A percentile compares a stretch with the other conserved stretches of the same genome.
These are phyloP conservation scores for Candida takata DNA, from an alignment of 805 yeast species.

Conservation along the genomic window DNA sequence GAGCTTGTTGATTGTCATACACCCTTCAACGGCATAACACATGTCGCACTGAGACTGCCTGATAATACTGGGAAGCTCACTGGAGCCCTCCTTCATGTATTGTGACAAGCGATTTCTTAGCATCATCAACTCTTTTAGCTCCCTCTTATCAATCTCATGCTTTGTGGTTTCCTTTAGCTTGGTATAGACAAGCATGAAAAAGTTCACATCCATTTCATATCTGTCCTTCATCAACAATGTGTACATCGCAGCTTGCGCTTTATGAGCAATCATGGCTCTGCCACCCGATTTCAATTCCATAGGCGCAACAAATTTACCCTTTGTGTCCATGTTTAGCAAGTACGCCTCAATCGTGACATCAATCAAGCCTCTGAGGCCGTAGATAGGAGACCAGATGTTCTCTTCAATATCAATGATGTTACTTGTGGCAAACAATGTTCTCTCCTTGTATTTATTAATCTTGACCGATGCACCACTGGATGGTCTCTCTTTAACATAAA, in stretches of 20 bases:
- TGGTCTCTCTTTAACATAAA: slow-evolving; percentile 33
- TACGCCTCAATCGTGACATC: slow-evolving; percentile 78
- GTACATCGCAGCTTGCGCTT: slow-evolving; percentile 82
- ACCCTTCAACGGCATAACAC: slow-evolving; percentile 49
- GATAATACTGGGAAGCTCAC: slow-evolving; percentile 47
- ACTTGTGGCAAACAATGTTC: slow-evolving; percentile 43
- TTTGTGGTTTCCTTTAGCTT: slow-evolving; percentile 47
- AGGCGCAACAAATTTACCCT: slow-evolving; percentile 56
- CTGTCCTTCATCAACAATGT: slow-evolving; percentile 73
- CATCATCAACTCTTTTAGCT: slow-evolving; percentile 61
- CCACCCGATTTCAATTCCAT: slow-evolving; percentile 88
- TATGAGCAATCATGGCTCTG: slow-evolving; percentile 55
- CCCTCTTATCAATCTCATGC: slow-evolving; percentile 45
- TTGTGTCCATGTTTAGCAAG: slow-evolving; percentile 28
- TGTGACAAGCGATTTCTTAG: slow-evolving; percentile 65
- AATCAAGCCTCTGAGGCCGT: slow-evolving; percentile 82
- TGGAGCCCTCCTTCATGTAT: slow-evolving; percentile 42
- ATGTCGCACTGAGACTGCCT: slow-evolving; percentile 50
- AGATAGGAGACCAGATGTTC: slow-evolving; percentile 84
- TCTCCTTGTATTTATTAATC: slow-evolving; percentile 26
- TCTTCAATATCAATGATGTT: slow-evolving; percentile 83
- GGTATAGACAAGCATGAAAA: slow-evolving; percentile 70
- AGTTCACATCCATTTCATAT: slow-evolving; percentile 59
- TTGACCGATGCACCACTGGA: slow-evolving; percentile 15
- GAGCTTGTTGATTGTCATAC: slow-evolving; percentile 60